These are phyloP conservation scores for Yueomyces sinensis DNA, from an alignment of 805 yeast species.

Conservation along the genomic window DNA sequence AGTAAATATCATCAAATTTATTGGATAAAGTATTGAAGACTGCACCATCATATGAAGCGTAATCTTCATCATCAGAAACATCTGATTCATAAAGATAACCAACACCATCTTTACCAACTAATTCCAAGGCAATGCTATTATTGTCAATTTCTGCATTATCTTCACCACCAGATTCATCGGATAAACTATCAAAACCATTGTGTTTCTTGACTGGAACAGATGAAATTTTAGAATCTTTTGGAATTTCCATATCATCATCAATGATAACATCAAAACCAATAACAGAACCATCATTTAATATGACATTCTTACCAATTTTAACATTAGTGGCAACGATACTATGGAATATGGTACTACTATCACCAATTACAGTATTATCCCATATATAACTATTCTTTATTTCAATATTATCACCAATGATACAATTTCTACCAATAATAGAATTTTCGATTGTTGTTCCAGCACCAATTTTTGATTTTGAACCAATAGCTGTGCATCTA, in stretches of 20 bases:
- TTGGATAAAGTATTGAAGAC: constrained; percentile 29
- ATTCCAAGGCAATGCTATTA: constrained; percentile 9
- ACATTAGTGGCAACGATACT: constrained; percentile 63
- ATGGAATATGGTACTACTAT: constrained; percentile 42
- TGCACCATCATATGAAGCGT: constrained; percentile 10
- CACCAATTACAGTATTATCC: constrained; percentile 68
- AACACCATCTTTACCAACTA: constrained; percentile 26
- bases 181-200: constrained; percentile 16
- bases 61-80: constrained; percentile 22
- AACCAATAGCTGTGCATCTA: constrained; percentile 71
- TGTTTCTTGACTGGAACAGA: constrained; percentile 30
- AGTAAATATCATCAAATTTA: constrained; percentile 32
- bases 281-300: constrained; percentile 56
- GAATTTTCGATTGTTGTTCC: constrained; percentile 53
- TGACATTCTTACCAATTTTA: constrained; percentile 37
- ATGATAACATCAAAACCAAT: constrained; percentile 65
- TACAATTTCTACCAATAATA: constrained; percentile 77
- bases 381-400: constrained; percentile 73
- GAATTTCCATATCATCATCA: constrained; percentile 38
- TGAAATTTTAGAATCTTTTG: constrained; percentile 38
- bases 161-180: constrained; percentile 18
- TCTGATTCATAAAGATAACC: constrained; percentile 28
- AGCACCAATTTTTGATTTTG: constrained; percentile 64
- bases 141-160: constrained; percentile 5
- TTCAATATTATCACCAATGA: constrained; percentile 63